Percentiles rank a stretch among this genome's conserved stretches.
Evolutionary conservation across 805 yeast species (phyloP).

Genomic region (Kodamaea restingae): DNA sequence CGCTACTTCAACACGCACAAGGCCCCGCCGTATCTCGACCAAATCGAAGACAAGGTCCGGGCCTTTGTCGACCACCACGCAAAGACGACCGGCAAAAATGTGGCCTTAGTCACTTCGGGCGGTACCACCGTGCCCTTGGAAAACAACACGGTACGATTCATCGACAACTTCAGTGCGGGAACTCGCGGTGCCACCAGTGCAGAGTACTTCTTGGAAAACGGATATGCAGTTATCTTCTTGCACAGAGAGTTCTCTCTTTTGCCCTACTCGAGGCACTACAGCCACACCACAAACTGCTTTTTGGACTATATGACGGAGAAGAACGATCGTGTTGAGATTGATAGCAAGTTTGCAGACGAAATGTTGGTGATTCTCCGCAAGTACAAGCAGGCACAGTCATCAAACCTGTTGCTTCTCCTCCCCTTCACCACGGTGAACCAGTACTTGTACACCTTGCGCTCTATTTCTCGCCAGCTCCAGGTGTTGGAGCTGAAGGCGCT

Average conservation of each 20-base stretch:
- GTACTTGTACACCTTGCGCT: slow-evolving; percentile 77
- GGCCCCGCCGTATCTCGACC: slow-evolving; percentile 70
- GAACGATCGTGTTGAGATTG: slow-evolving; percentile 56
- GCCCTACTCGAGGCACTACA: slow-evolving; percentile 89
- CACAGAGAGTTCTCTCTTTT: slow-evolving; percentile 88
- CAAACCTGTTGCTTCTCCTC: slow-evolving; percentile 56
- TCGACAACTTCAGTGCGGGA: slow-evolving; percentile 96
- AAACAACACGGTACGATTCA: slow-evolving; percentile 92
- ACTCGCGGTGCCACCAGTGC: slow-evolving; percentile 97
- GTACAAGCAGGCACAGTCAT: slow-evolving; percentile 47
- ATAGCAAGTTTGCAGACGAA: slow-evolving; percentile 53
- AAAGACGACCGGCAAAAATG: slow-evolving; percentile 39
- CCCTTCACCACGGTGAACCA: slow-evolving; percentile 96
- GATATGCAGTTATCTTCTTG: slow-evolving; percentile 87
- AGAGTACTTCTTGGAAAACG: slow-evolving; percentile 79
- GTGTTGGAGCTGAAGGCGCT: slow-evolving; percentile 55
- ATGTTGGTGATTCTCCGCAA: slow-evolving; percentile 59
- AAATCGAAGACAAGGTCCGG: slow-evolving; percentile 52
- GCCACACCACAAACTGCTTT: slow-evolving; percentile 80
- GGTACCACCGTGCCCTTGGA: slow-evolving; percentile 98
- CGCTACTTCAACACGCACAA: slow-evolving; percentile 66
- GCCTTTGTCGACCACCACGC: slow-evolving; percentile 59
- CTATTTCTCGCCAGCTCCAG: slow-evolving; percentile 58
- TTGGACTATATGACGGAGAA: slow-evolving; percentile 72
- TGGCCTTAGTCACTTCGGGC: slow-evolving; percentile 89